Evolutionary conservation across 805 yeast species (phyloP), one percentile per base, ranked within the genome.

Genomic region (Cyberlindnera saturnus): DNA sequence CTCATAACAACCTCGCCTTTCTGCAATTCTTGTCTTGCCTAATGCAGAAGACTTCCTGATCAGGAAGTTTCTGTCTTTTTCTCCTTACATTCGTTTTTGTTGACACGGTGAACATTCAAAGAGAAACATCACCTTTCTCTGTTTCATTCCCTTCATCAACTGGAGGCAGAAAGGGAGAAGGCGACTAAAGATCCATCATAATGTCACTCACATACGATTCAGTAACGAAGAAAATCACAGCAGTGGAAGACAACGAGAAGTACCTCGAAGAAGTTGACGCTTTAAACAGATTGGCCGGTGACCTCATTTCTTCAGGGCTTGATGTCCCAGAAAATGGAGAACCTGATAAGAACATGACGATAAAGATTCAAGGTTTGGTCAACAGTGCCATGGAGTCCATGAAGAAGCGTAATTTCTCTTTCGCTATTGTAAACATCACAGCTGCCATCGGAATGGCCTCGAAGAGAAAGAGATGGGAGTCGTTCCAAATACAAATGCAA

Each of bases 391-490:
- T 79, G 4, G 71, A 66, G 35, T 64, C 80, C 6, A 73, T 84
- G 64, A 75, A 77, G 52, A 66, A 68, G 20, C 71, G 70, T 23
- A 77, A 79, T 54, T 71, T 71, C 47, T 65, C 64, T 3, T 89
- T 81, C 11, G 81, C 88, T 1, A 72, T 74, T 33, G 81, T 80
- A 55, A 82, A 79, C 52, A 75, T 82, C 51, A 59, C 77, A 7
- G 65, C 82, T 34, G 91, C 86, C 4, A 67, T 85, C 31, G 87
- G 82, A 42, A 74, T 82, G 73, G 77, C 83, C 14, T 61, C 70
- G 38, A 79, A 82, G 52, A 73, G 93, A 62, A 75, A 82, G 34
- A 81, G 82, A 57, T 83, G 82, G 66, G 93, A 85, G 57, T 69
- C 83, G 5, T 85, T 85, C 60, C 88, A 79, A 48, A 72, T 82